Base-by-base conservation (phyloP, 768 basidiomycete genomes). In the Hygrophorus russula region DNA sequence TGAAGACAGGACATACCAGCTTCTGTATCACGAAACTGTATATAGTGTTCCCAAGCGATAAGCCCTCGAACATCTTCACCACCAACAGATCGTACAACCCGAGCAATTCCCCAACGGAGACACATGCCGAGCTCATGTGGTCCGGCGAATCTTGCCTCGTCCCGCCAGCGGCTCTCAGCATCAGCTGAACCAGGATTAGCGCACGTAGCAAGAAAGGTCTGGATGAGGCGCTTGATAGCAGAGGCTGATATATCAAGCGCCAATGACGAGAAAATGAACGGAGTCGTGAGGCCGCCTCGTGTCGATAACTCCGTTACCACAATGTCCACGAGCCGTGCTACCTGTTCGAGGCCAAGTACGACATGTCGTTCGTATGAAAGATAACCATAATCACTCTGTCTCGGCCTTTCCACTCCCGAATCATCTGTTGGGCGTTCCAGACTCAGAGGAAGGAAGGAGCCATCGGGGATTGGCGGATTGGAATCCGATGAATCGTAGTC, bases 81-180 rank as follows among this genome's bases (percentile, higher is more conserved):
- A 27, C 71, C 74, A 13, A 78, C 71, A 3, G 84, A 71, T 37
- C 89, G 63, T 29, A 88, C 73, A 36, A 89, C 76, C 18, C 92
- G 67, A 2, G 80, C 84, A 4, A 98, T 72, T 27, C 82, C 89
- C 96, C 96, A 99, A 17, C 93, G 80, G 27, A 98, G 68, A 53
- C 83, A 77, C 82, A 93, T 92, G 4, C 83, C 91, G 11, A 98
- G 67, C 54, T 96, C 88, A 48, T 93, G 82, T 9, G 88, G 82
- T 4, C 78, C 80, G 0, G 90, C 86, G 54, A 94, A 87, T 28
- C 67, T 65, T 1, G 90, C 81, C 56, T 97, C 92, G 51, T 90
- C 82, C 34, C 74, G 69, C 80, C 82, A 88, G 41, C 69, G 68
- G 18, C 53, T 53, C 37, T 82, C 80, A 6, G 70, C 74, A 45